Evolutionary conservation across 2,329 filamentous ascomycete genomes (phyloP).

Genomic region (Ophiocordyceps camponoti-leonardi): DNA sequence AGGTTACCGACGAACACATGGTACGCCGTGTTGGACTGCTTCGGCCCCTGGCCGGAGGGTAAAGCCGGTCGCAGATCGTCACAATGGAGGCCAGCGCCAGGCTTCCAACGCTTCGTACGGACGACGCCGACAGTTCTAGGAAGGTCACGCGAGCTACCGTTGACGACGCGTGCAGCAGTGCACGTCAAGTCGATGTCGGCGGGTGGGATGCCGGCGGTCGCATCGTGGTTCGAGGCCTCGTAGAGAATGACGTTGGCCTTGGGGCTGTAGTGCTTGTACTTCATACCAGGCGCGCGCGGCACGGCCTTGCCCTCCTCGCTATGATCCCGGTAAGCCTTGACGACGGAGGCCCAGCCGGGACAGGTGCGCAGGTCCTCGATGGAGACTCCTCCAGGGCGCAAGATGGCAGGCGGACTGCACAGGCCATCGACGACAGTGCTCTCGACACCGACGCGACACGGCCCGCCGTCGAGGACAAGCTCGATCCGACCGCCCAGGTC

Average conservation of each 20-base stretch:
- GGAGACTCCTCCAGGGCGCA: slow-evolving; percentile 75
- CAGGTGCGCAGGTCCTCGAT: slow-evolving; percentile 61
- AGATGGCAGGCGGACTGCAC: slow-evolving; percentile 59
- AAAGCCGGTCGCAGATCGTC: slow-evolving; percentile 9
- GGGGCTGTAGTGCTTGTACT: slow-evolving; percentile 95
- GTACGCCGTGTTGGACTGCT: slow-evolving; percentile 15
- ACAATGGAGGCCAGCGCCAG: slow-evolving; percentile 21
- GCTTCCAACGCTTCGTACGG: slow-evolving; percentile 35
- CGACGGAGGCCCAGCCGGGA: slow-evolving; percentile 65
- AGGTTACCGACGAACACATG: slow-evolving; percentile 24
- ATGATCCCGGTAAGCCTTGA: slow-evolving; percentile 63
- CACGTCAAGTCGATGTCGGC: slow-evolving; percentile 13
- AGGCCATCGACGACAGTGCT: slow-evolving; percentile 93
- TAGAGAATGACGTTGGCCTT: slow-evolving; percentile 74
- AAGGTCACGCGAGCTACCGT: not conserved
- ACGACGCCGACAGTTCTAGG: slow-evolving; percentile 32
- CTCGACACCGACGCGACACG: slow-evolving; percentile 80
- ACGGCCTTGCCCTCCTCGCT: slow-evolving; percentile 44
- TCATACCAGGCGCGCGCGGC: slow-evolving; percentile 90
- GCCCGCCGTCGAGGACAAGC: slow-evolving; percentile 75
- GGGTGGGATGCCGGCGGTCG: slow-evolving; percentile 16
- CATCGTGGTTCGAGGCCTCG: slow-evolving; percentile 32
- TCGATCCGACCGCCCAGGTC: slow-evolving; percentile 72
- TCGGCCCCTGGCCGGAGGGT: slow-evolving; percentile 2
- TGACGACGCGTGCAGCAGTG: not conserved